Evolutionary conservation across 768 basidiomycete species (phyloP).

Genomic region (Amylocystis lapponica): DNA sequence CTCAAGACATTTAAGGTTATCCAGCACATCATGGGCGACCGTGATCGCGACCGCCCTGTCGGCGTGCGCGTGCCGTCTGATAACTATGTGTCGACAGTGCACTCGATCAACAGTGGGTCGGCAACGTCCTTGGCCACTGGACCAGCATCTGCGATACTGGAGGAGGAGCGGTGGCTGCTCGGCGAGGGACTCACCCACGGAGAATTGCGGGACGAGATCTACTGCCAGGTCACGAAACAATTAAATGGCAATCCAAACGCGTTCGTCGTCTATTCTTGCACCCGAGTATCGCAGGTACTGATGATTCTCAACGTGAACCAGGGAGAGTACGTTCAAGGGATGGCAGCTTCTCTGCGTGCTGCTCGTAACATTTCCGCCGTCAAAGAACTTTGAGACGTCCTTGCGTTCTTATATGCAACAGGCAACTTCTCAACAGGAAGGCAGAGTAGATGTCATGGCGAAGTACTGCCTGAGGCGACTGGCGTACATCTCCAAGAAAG

Average conservation of each 20-base stretch:
- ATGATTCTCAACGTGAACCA: constrained; percentile 23
- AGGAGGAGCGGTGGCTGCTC: constrained; percentile 86
- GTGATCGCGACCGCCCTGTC: constrained; percentile 61
- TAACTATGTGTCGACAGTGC: constrained; percentile 1
- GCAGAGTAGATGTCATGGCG: constrained; percentile 84
- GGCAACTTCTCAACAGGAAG: constrained; percentile 60
- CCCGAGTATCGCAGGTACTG: too few relatives aligned
- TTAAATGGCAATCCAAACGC: constrained; percentile 74
- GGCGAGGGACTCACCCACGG: constrained; percentile 72
- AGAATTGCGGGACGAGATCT: constrained; percentile 90
- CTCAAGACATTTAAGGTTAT: constrained; percentile 84
- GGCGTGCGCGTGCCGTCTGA: constrained; percentile 23
- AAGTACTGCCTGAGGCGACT: constrained; percentile 85
- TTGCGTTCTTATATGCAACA: constrained; percentile 74
- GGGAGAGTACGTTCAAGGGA: constrained; percentile 83
- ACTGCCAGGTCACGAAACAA: constrained; percentile 91
- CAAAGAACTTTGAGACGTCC: constrained; percentile 87
- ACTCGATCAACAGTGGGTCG: constrained; percentile 28
- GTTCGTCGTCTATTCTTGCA: constrained; percentile 37
- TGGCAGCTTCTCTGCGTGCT: constrained; percentile 92
- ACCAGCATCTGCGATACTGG: constrained; percentile 43
- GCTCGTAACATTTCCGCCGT: constrained; percentile 88
- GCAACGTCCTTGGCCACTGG: constrained; percentile 37
- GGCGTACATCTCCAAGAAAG: constrained; percentile 69
- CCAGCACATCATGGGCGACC: constrained; percentile 91